These are phyloP conservation scores for Kodamaea sagamina DNA, from an alignment of 805 yeast species.

Conservation along the genomic window DNA sequence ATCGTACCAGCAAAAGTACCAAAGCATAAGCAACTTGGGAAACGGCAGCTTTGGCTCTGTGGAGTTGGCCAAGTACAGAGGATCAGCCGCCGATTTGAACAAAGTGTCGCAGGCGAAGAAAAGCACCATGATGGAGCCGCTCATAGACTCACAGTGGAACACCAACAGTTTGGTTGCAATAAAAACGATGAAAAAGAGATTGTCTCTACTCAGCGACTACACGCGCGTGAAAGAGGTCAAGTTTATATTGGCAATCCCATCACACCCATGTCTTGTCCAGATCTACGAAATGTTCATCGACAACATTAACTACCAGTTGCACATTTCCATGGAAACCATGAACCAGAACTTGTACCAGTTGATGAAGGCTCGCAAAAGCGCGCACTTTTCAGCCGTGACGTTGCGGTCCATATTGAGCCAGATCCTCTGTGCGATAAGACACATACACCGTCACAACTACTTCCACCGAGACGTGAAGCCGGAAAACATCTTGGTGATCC, in stretches of 20 bases:
- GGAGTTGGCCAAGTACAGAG: slow-evolving; percentile 55
- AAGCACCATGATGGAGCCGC: slow-evolving; percentile 55
- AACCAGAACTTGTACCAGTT: slow-evolving; percentile 78
- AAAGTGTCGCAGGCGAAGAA: neutral
- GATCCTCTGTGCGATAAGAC: slow-evolving; percentile 72
- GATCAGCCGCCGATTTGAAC: slow-evolving; percentile 16
- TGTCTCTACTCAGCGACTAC: slow-evolving; percentile 38
- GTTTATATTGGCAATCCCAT: slow-evolving; percentile 65
- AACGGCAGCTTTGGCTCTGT: slow-evolving; percentile 79
- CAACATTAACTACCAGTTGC: slow-evolving; percentile 54
- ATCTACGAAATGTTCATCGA: slow-evolving; percentile 82
- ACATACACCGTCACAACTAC: slow-evolving; percentile 69
- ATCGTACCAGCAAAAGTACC: slow-evolving; percentile 37
- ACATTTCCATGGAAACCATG: slow-evolving; percentile 88
- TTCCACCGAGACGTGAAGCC: slow-evolving; percentile 94
- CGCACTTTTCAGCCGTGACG: slow-evolving; percentile 56
- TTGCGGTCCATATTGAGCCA: slow-evolving; percentile 71
- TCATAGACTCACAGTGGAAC: slow-evolving; percentile 23
- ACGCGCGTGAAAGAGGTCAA: slow-evolving; percentile 59
- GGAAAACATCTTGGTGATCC: slow-evolving; percentile 78
- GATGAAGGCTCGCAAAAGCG: slow-evolving; percentile 60
- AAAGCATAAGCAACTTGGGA: slow-evolving; percentile 57
- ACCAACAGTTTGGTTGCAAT: slow-evolving; percentile 62
- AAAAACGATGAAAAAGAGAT: slow-evolving; percentile 68
- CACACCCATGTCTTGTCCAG: slow-evolving; percentile 72